phyloP scores from a whole-genome alignment of 2,329 filamentous ascomycete genomes.

The Aspergillus glaucus region DNA sequence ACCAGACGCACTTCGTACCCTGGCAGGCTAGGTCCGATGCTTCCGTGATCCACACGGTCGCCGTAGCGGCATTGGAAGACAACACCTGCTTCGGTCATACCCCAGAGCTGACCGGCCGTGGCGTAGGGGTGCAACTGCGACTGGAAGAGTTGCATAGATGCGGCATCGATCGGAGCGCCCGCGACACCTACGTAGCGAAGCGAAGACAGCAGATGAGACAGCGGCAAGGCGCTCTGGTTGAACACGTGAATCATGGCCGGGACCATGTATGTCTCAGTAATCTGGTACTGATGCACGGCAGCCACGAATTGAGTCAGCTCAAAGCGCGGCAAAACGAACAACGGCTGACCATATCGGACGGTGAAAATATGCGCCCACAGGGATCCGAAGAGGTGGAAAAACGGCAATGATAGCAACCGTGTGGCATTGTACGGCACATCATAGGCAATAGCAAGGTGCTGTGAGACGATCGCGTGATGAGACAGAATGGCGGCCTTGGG shows the following conservation, averaged over 20 bases:
- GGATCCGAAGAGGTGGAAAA: slow-evolving; percentile 49
- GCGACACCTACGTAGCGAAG: slow-evolving; percentile 43
- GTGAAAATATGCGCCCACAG: slow-evolving; percentile 43
- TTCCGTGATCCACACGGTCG: slow-evolving; percentile 38
- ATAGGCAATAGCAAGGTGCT: slow-evolving; percentile 38
- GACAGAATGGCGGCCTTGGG: slow-evolving; percentile 56
- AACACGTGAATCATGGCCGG: slow-evolving; percentile 40
- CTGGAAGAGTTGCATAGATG: slow-evolving; percentile 36
- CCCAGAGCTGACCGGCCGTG: slow-evolving; percentile 46
- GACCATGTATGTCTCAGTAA: slow-evolving; percentile 46
- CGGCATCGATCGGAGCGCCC: slow-evolving; percentile 44
- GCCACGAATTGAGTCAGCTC: slow-evolving; percentile 36
- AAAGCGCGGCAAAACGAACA: slow-evolving; percentile 45
- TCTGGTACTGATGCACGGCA: slow-evolving; percentile 35
- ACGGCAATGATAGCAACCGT: slow-evolving; percentile 45
- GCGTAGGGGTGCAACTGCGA: slow-evolving; percentile 36
- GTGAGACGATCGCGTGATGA: slow-evolving; percentile 53
- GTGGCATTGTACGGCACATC: slow-evolving; percentile 36
- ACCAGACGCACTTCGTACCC: slow-evolving; percentile 36
- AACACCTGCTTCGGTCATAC: slow-evolving; percentile 50
- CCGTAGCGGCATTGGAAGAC: slow-evolving; percentile 36
- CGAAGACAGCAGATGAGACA: slow-evolving; percentile 30
- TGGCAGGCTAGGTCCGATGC: slow-evolving; percentile 42
- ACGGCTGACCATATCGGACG: slow-evolving; percentile 40
- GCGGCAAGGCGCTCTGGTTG: slow-evolving; percentile 21